Evolutionary conservation across 1,284 basidiomycete species (phyloP), one percentile per base, ranked within the genome.

Genomic region (Moesziomyces antarcticus): DNA sequence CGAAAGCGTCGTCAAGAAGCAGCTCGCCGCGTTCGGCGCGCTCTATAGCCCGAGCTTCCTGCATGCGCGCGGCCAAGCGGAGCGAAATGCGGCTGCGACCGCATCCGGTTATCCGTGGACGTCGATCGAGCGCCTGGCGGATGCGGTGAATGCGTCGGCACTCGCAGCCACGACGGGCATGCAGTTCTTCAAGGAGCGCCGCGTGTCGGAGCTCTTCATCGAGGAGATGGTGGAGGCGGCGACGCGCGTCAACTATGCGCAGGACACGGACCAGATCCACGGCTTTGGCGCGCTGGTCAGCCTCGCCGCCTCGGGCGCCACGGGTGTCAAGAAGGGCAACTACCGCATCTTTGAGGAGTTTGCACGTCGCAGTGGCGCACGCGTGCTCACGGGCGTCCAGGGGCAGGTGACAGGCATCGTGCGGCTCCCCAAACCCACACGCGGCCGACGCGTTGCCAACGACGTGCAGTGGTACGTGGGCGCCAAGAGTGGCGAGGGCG

Each of bases 301-400:
- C 9, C 87, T 97, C 14, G 93, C 93, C 1, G 88, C 93, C 0
- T 85, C 82, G 0, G 90, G 90, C 6, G 93, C 93, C 0, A 86
- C 86, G 0, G 87, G 88, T 16, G 88, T 97, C 50, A 85, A 87
- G 65, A 91, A 91, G 3, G 96, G 96, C 2, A 97, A 98, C 85
- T 92, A 88, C 84, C 88, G 89, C 74, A 88, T 98, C 45, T 98
- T 98, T 81, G 90, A 93, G 72, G 84, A 89, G 48, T 94, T 98
- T 86, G 82, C 95, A 41, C 86, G 88, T 10, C 86, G 86, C 13
- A 92, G 92, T 8, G 87, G 87, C 10, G 93, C 84, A 1, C 44
- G 55, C 0, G 5, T 85, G 1, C 55, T 70, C 5, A 53, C 75
- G 3, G 77, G 81, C 3, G 57, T 53, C 1, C 53, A 67, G 20